Conservation (phyloP, 2,329 filamentous ascomycete genomes). For the Diplodia corticola region DNA sequence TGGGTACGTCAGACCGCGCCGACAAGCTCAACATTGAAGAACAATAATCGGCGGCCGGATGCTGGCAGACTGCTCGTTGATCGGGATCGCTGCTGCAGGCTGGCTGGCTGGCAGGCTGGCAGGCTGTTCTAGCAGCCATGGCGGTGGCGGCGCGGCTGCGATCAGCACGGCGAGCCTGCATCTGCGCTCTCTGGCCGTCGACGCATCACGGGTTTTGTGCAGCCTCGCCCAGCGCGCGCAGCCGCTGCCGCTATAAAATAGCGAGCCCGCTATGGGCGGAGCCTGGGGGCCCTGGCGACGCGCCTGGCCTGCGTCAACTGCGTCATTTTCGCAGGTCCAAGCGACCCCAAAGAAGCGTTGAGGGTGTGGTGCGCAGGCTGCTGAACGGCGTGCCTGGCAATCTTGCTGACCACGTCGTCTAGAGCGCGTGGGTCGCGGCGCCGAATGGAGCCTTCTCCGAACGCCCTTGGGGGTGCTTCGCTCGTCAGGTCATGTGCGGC, state of each 20-base stretch:
- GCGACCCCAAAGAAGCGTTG: neutral
- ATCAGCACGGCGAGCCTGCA: conserved; percentile 7
- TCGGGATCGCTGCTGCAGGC: conserved; percentile 13
- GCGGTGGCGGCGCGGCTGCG: neutral
- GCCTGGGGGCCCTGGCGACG: conserved; percentile 10
- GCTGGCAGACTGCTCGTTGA: neutral
- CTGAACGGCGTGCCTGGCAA: conserved; percentile 18
- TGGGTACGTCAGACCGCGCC: conserved; percentile 6
- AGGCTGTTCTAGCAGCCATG: neutral
- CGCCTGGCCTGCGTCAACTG: conserved; percentile 10
- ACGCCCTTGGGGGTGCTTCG: conserved; percentile 5
- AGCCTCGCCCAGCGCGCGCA: neutral
- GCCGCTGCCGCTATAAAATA: neutral
- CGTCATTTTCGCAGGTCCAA: conserved; percentile 21
- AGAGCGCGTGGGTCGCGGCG: conserved; percentile 10
- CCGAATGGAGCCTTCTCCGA: conserved; percentile 11
- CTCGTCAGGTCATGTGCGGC: conserved; percentile 23
- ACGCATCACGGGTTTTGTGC: conserved; percentile 5
- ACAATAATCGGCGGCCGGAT: no score
- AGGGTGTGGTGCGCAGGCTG: conserved; percentile 16
- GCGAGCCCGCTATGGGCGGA: neutral
- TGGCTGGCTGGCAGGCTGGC: conserved; percentile 1
- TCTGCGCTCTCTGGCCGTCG: neutral
- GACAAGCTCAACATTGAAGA: neutral
- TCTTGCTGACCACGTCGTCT: conserved; percentile 20